These are phyloP conservation scores for Phytophthora podocarpi DNA, from an alignment of 352 stramenopile species.

Conservation along the genomic window DNA sequence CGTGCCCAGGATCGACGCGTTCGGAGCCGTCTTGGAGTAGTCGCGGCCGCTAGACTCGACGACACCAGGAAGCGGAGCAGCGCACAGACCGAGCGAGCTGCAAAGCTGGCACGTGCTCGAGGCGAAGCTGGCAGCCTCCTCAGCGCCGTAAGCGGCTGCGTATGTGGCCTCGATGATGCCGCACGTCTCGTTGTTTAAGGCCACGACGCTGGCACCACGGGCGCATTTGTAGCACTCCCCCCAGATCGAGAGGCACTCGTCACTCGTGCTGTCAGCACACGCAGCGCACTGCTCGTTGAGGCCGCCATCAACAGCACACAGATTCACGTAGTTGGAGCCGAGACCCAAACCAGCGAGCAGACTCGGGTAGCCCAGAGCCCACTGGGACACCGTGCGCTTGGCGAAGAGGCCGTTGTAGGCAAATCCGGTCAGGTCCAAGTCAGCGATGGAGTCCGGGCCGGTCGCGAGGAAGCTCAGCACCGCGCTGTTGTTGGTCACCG, in stretches of 20 bases:
- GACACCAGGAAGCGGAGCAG: slow-evolving; percentile 57
- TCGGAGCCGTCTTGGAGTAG: slow-evolving; percentile 42
- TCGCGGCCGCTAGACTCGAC: slow-evolving; percentile 61
- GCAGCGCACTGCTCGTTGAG: slow-evolving; percentile 51
- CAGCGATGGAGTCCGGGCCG: slow-evolving; percentile 37
- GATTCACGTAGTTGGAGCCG: slow-evolving; percentile 49
- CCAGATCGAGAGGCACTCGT: slow-evolving; percentile 44
- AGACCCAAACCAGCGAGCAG: slow-evolving; percentile 54
- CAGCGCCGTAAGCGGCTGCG: slow-evolving; percentile 42
- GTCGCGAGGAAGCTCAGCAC: slow-evolving; percentile 47
- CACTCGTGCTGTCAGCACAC: slow-evolving; percentile 36
- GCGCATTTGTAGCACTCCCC: slow-evolving; percentile 55
- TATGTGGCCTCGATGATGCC: slow-evolving; percentile 44
- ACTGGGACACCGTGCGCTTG: slow-evolving; percentile 52
- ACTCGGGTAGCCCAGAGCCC: slow-evolving; percentile 58
- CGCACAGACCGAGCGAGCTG: slow-evolving; percentile 46
- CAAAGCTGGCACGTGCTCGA: slow-evolving; percentile 50
- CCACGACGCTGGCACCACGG: slow-evolving; percentile 40
- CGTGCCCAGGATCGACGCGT: slow-evolving; percentile 30
- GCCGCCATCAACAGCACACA: slow-evolving; percentile 38
- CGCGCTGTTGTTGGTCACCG: slow-evolving; percentile 38
- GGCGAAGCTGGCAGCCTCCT: slow-evolving; percentile 38
- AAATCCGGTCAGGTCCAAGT: slow-evolving; percentile 48
- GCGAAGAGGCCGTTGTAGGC: slow-evolving; percentile 65
- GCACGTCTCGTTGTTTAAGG: slow-evolving; percentile 54